A percentile compares a stretch with the other conserved stretches of the same genome.
phyloP scores from a whole-genome alignment of 495 filamentous ascomycete genomes.

The Xylaria telfairii region DNA sequence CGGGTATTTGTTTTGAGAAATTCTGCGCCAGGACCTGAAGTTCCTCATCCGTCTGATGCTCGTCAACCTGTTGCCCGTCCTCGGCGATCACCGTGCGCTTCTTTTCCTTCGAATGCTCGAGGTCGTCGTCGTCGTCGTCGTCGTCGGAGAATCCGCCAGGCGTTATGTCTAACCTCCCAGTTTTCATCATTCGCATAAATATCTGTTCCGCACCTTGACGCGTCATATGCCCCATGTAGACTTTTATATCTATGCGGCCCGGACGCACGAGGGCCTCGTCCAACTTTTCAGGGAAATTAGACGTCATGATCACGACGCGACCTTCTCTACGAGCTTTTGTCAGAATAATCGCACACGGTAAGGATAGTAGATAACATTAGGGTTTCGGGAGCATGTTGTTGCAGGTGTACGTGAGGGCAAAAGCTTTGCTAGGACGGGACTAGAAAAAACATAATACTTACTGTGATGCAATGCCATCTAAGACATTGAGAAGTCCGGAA shows the following conservation, averaged over 20 bases:
- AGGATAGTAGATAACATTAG: not conserved
- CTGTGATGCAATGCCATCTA: slow-evolving; percentile 65
- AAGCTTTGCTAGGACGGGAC: not conserved
- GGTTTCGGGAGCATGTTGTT: not conserved
- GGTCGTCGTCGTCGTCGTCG: no score
- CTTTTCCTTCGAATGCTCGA: not conserved
- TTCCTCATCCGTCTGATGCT: slow-evolving; percentile 31
- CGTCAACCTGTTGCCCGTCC: not conserved
- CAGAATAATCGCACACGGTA: not conserved
- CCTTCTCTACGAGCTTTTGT: slow-evolving; percentile 48
- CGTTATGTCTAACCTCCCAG: slow-evolving; percentile 35
- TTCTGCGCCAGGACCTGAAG: slow-evolving; percentile 49
- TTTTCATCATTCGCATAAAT: slow-evolving; percentile 51
- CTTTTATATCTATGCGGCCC: slow-evolving; percentile 64
- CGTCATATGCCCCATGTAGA: slow-evolving; percentile 51
- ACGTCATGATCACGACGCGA: slow-evolving; percentile 70
- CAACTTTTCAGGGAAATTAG: slow-evolving; percentile 63
- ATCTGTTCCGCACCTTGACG: slow-evolving; percentile 36
- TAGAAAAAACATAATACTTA: not conserved
- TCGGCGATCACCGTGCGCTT: not conserved
- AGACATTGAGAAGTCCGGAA: slow-evolving; percentile 65
- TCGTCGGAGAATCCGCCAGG: slow-evolving; percentile 1
- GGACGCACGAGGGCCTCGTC: slow-evolving; percentile 65
- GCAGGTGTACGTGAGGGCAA: not conserved
- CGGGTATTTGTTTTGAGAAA: slow-evolving; percentile 58